These are phyloP conservation scores for Polytrichum formosum DNA, from an alignment of 225 moss, liverwort and hornwort genomes.

Conservation along the genomic window DNA sequence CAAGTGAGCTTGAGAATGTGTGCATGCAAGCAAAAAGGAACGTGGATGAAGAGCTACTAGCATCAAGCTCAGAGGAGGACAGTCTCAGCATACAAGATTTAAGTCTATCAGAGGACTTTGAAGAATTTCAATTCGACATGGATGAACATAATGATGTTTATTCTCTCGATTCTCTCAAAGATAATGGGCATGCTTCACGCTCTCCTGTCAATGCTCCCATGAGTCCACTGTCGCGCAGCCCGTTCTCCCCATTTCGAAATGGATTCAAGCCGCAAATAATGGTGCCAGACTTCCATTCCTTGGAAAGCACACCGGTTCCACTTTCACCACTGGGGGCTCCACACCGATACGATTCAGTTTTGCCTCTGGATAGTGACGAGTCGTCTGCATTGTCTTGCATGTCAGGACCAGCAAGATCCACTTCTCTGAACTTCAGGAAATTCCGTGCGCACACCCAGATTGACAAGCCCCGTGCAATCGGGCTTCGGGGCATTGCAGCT, in stretches of 20 bases:
- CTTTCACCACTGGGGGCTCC: conserved; percentile 43
- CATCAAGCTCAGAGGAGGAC: conserved; percentile 32
- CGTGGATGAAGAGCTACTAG: conserved; percentile 33
- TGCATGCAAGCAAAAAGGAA: conserved; percentile 53
- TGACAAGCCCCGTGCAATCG: conserved; percentile 39
- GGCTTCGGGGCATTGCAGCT: conserved; percentile 64
- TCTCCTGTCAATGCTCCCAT: conserved; percentile 23
- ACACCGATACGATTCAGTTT: conserved; percentile 16
- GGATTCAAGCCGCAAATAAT: conserved; percentile 50
- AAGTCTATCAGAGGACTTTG: conserved; percentile 20
- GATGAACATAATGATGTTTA: conserved; percentile 56
- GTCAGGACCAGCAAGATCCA: conserved; percentile 37
- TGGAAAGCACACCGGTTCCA: conserved; percentile 30
- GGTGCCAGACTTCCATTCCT: conserved; percentile 49
- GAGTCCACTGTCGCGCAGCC: conserved; percentile 21
- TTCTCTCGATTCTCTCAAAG: conserved; percentile 24
- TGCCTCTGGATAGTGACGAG: conserved; percentile 8
- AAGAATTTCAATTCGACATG: conserved; percentile 71
- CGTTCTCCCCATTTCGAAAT: conserved; percentile 25
- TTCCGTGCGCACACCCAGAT: conserved; percentile 46
- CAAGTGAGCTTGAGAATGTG: conserved; percentile 81
- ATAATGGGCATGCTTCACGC: conserved; percentile 14
- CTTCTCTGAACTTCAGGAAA: conserved; percentile 44
- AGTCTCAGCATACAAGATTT: conserved; percentile 17
- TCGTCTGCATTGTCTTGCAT: conserved; percentile 31